Conservation (phyloP, 495 filamentous ascomycete species). For the Neurospora sublineolata region DNA sequence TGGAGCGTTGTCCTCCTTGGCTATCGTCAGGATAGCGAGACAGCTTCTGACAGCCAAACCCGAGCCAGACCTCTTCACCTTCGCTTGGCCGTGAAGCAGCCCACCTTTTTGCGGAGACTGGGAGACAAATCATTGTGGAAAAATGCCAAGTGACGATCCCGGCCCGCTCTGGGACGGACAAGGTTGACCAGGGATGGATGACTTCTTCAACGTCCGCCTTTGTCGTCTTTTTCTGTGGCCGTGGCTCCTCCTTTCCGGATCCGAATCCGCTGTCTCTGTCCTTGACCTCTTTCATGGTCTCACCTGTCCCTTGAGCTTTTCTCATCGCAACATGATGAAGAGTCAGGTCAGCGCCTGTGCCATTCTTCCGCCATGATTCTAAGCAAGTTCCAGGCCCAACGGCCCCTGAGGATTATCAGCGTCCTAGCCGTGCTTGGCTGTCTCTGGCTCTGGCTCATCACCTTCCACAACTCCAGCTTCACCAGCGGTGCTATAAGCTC, state of each 20-base stretch:
- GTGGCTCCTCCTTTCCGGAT: background rate
- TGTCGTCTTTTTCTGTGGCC: background rate
- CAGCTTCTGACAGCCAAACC: background rate
- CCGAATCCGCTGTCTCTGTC: background rate
- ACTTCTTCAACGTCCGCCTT: background rate
- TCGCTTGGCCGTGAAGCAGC: background rate
- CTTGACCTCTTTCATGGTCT: background rate
- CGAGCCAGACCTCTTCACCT: background rate
- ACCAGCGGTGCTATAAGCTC: background rate
- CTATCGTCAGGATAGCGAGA: background rate
- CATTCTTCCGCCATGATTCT: constrained; percentile 8
- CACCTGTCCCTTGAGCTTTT: background rate
- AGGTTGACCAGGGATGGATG: background rate
- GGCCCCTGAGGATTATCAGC: constrained; percentile 7
- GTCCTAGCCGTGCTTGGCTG: constrained; percentile 6
- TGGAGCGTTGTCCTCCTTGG: background rate
- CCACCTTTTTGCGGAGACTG: background rate
- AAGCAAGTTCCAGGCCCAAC: background rate
- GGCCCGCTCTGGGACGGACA: background rate
- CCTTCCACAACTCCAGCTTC: constrained; percentile 4
- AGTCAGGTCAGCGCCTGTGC: constrained; percentile 1
- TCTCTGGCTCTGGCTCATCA: constrained; percentile 7
- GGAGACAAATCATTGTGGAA: background rate
- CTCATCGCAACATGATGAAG: background rate
- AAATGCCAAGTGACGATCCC: background rate